phyloP scores from a whole-genome alignment of 176 grass and related monocot species.

The Carex littledalei region DNA sequence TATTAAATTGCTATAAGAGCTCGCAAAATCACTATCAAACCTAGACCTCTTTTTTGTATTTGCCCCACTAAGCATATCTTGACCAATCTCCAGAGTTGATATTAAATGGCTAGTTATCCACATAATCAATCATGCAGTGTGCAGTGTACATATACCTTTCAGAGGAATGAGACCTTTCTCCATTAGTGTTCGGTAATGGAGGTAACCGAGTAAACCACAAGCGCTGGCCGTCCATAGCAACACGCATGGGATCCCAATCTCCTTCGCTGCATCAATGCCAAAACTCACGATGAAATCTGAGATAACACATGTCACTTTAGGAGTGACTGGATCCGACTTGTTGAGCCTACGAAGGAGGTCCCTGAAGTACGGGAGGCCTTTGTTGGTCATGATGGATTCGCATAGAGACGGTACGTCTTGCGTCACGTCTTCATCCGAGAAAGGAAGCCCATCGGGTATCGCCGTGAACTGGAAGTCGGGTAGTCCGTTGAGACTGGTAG shows the following conservation, averaged over 20 bases:
- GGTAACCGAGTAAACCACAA: constrained; percentile 43
- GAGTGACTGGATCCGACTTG: background rate
- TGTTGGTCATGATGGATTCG: constrained; percentile 36
- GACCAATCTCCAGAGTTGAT: too few relatives aligned
- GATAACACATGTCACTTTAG: constrained; percentile 45
- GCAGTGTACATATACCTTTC: constrained; percentile 23
- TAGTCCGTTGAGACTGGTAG: background rate
- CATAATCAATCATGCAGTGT: background rate
- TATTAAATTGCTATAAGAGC: too few relatives aligned
- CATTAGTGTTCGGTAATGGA: constrained; percentile 48
- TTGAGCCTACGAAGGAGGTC: constrained; percentile 21
- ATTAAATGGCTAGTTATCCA: background rate
- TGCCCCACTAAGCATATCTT: too few relatives aligned
- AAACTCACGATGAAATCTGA: constrained; percentile 51
- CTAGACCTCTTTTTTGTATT: too few relatives aligned
- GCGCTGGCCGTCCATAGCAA: constrained; percentile 50
- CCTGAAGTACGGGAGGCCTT: constrained; percentile 17
- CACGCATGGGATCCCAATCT: constrained; percentile 36
- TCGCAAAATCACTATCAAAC: too few relatives aligned
- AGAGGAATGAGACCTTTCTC: constrained; percentile 44
- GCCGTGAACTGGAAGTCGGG: constrained; percentile 3
- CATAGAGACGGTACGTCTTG: constrained; percentile 56
- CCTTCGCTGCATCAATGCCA: constrained; percentile 40
- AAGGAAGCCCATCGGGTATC: constrained; percentile 60
- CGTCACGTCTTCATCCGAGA: constrained; percentile 32